Percentiles rank a stretch among this genome's conserved stretches.
These are phyloP conservation scores for Rhizopogon vulgaris DNA, from an alignment of 768 basidiomycete species.

Conservation along the genomic window DNA sequence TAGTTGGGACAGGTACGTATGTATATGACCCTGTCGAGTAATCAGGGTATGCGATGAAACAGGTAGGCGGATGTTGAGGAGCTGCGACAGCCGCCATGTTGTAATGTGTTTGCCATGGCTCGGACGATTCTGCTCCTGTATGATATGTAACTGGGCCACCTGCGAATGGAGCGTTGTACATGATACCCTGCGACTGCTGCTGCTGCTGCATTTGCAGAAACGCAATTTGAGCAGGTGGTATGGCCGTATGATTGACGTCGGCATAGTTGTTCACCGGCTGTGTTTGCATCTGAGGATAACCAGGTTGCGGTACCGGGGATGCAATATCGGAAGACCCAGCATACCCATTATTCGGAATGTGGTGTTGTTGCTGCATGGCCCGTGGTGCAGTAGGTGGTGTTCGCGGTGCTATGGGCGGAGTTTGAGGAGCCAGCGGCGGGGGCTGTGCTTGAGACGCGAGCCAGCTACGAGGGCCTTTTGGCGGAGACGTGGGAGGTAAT, in stretches of 20 bases:
- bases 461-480: slow-evolving; percentile 1
- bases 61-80: neutral
- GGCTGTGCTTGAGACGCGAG: neutral
- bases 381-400: neutral
- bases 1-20: neutral
- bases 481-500: neutral
- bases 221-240: neutral
- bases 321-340: neutral
- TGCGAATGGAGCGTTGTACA: neutral
- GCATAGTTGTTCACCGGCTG: neutral
- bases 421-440: neutral
- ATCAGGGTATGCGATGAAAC: neutral
- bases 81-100: neutral
- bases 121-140: neutral
- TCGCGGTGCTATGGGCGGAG: neutral
- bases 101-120: neutral
- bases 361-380: neutral
- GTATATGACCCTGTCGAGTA: neutral
- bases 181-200: neutral
- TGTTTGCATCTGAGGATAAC: neutral
- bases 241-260: neutral
- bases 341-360: neutral
- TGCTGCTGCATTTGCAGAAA: neutral
- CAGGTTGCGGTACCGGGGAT: neutral
- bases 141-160: neutral